Evolutionary conservation across 2,329 filamentous ascomycete genomes (phyloP).

Genomic region (Pseudodiploospora longispora): DNA sequence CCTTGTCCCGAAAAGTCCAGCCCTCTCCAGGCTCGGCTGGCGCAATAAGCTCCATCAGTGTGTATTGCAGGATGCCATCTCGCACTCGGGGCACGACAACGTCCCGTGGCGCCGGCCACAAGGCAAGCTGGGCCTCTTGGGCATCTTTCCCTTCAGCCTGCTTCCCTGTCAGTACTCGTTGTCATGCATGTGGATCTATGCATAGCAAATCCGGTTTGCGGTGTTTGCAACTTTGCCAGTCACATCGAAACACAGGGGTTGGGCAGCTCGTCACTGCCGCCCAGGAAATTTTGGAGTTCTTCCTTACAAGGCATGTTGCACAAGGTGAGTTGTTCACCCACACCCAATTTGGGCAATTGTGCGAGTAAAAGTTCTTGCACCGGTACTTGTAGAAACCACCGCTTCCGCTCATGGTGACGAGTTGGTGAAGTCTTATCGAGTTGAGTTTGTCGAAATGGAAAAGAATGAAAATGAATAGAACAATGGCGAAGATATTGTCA

Average conservation of each 20-base stretch:
- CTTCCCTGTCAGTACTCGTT: constrained; percentile 1
- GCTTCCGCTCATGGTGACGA: constrained; percentile 22
- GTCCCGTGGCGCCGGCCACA: constrained; percentile 27
- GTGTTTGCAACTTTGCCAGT: too few relatives aligned
- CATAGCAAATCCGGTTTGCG: too few relatives aligned
- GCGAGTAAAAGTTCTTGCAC: constrained; percentile 46
- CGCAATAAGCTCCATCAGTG: constrained; percentile 37
- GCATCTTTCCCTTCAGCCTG: constrained; percentile 44
- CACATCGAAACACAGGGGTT: too few relatives aligned
- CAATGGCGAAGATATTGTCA: neutral
- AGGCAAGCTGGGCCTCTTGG: constrained; percentile 22
- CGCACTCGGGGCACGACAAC: constrained; percentile 38
- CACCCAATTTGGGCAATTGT: constrained; percentile 47
- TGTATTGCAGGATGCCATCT: constrained; percentile 39
- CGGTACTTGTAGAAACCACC: constrained; percentile 45
- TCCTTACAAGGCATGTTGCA: constrained; percentile 40
- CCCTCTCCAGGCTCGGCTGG: constrained; percentile 28
- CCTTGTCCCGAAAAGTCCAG: constrained; percentile 29
- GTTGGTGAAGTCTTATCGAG: too few relatives aligned
- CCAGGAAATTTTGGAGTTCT: neutral
- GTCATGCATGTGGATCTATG: too few relatives aligned
- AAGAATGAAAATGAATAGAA: neutral
- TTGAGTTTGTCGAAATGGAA: too few relatives aligned
- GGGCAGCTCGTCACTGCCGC: too few relatives aligned
- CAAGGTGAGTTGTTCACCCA: constrained; percentile 44